phyloP scores from a whole-genome alignment of 2,329 filamentous ascomycete species.

The Emmonsiellopsis sp. region DNA sequence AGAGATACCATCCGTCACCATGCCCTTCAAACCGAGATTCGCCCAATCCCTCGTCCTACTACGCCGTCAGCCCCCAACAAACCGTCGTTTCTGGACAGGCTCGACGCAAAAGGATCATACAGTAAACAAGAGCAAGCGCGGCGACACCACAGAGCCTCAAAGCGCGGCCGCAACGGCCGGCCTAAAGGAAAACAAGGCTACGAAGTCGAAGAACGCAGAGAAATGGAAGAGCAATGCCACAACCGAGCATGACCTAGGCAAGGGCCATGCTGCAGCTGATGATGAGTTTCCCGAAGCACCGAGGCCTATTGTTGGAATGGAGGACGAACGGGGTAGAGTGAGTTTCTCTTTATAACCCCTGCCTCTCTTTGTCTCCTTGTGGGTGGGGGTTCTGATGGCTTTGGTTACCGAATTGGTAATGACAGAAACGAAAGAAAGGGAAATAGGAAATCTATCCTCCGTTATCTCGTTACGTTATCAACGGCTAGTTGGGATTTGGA shows the following conservation, averaged over 20 bases:
- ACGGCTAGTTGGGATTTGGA: background rate
- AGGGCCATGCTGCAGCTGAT: constrained; percentile 33
- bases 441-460: background rate
- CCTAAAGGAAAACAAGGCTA: constrained; percentile 23
- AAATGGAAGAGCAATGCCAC: constrained; percentile 32
- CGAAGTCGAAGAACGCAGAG: constrained; percentile 21
- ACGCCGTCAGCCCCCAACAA: background rate
- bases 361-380: background rate
- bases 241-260: constrained; percentile 30
- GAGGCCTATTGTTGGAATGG: constrained; percentile 45
- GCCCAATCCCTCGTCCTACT: background rate
- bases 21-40: background rate
- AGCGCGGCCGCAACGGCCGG: constrained; percentile 20
- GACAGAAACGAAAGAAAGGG: background rate
- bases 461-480: background rate
- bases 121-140: constrained; percentile 20
- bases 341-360: constrained; percentile 13
- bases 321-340: constrained; percentile 42
- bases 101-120: constrained; percentile 24
- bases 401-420: background rate
- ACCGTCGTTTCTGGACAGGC: constrained; percentile 23
- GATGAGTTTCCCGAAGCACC: constrained; percentile 43
- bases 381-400: constrained; percentile 3
- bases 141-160: constrained; percentile 27
- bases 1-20: background rate